Percentiles rank a stretch among this genome's conserved stretches.
phyloP scores from a whole-genome alignment of 1,284 basidiomycete species.

The Moesziomyces sp. region DNA sequence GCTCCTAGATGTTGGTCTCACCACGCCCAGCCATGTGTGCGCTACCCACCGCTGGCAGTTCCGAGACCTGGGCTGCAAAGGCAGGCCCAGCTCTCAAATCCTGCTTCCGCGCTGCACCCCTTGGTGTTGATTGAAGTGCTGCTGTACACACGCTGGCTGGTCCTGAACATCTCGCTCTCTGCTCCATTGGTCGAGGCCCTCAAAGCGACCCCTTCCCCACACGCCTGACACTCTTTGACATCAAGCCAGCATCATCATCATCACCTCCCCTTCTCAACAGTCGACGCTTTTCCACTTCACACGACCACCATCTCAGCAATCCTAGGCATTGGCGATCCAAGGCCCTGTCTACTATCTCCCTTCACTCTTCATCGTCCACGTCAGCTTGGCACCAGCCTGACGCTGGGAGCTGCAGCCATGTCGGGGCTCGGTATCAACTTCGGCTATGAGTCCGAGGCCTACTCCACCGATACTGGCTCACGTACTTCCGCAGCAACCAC shows the following conservation, averaged over 20 bases:
- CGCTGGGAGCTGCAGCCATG: constrained; percentile 24
- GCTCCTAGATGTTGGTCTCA: constrained; percentile 12
- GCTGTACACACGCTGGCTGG: neutral
- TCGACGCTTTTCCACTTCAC: too few relatives aligned
- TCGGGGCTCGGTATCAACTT: constrained; percentile 64
- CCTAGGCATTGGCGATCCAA: too few relatives aligned
- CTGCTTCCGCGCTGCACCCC: too few relatives aligned
- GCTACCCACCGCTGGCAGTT: neutral
- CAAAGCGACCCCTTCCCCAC: neutral
- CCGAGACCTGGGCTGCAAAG: neutral
- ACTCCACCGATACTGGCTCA: constrained; percentile 23
- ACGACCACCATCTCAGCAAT: too few relatives aligned
- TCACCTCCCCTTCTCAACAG: neutral
- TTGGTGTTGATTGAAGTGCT: neutral
- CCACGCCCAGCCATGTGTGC: constrained; percentile 2
- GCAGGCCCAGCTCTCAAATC: neutral
- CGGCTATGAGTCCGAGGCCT: constrained; percentile 41
- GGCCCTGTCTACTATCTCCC: neutral
- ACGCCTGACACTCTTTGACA: neutral
- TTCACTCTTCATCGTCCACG: neutral
- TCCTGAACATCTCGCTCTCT: neutral
- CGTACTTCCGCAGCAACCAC: constrained; percentile 16
- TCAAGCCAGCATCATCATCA: neutral
- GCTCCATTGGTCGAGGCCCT: neutral
- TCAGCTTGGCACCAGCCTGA: neutral